phyloP scores from a whole-genome alignment of 306 rosid species.

The Morella rubra region DNA sequence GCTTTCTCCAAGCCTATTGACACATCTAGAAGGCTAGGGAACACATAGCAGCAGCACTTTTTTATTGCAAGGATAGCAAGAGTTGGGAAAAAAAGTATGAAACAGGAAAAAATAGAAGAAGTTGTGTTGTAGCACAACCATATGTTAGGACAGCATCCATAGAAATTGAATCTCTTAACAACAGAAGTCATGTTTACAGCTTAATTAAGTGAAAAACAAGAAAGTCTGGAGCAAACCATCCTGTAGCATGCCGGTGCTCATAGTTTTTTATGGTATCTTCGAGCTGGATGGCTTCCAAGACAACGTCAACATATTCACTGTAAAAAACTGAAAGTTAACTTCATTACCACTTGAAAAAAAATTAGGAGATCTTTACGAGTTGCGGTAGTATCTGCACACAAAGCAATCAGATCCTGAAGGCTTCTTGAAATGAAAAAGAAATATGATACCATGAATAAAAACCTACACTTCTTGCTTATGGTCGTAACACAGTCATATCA shows the following conservation, averaged over 20 bases:
- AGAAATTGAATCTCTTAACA: background rate
- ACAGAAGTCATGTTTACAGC: background rate
- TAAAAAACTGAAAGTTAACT: slow-evolving; percentile 27
- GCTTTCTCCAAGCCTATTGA: no score
- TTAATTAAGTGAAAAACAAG: slow-evolving; percentile 3
- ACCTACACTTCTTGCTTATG: background rate
- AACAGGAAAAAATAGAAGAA: no score
- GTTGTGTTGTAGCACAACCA: background rate
- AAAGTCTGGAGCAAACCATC: slow-evolving; percentile 64
- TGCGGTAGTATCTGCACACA: background rate
- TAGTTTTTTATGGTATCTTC: slow-evolving; percentile 83
- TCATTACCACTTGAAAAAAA: slow-evolving; percentile 19
- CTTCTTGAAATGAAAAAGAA: background rate
- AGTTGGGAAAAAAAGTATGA: no score
- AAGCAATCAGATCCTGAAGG: background rate
- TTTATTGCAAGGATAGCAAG: no score
- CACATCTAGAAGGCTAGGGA: no score
- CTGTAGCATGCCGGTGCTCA: slow-evolving; percentile 59
- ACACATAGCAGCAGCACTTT: no score
- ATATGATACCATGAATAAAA: background rate
- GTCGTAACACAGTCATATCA: background rate
- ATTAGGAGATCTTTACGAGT: background rate
- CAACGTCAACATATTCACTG: slow-evolving; percentile 84
- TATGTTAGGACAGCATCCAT: background rate
- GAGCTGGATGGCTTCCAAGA: slow-evolving; percentile 81